These are phyloP conservation scores for Ehretia macrophylla DNA, from an alignment of 257 asterid species.

Conservation along the genomic window DNA sequence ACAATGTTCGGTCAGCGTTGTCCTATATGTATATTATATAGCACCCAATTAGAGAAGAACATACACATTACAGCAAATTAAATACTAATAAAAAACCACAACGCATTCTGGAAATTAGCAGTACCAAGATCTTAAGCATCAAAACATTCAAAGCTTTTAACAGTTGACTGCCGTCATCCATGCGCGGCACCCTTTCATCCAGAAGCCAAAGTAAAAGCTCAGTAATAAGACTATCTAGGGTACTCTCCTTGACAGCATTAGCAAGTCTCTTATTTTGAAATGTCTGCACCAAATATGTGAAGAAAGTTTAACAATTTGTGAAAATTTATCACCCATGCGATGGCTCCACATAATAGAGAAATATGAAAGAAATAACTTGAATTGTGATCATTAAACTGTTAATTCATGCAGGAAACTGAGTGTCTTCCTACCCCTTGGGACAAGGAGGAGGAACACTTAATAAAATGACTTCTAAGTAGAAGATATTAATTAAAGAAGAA, in stretches of 20 bases:
- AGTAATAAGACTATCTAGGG: constrained; percentile 85
- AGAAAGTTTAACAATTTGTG: not conserved
- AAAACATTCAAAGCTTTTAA: constrained; percentile 93
- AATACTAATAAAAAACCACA: constrained; percentile 7
- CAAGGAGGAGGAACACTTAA: too few species aligned
- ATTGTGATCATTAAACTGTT: too few species aligned
- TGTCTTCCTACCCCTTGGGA: too few species aligned
- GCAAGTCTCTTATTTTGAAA: constrained; percentile 91
- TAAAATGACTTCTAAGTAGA: too few species aligned
- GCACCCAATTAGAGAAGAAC: constrained; percentile 17
- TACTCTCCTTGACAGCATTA: constrained; percentile 83
- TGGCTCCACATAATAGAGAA: not conserved
- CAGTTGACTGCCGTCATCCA: constrained; percentile 99
- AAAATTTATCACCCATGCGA: not conserved
- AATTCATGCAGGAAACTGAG: too few species aligned
- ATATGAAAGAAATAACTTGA: too few species aligned
- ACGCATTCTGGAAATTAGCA: constrained; percentile 5
- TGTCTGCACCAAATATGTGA: constrained; percentile 48
- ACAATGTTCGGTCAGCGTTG: constrained; percentile 93
- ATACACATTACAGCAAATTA: constrained; percentile 8
- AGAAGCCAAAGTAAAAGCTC: constrained; percentile 97
- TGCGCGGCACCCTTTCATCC: constrained; percentile 95
- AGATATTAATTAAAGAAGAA: too few species aligned
- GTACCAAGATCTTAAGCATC: constrained; percentile 94
- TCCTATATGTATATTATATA: constrained; percentile 61